Conservation (phyloP, 208 protist species). For the Cochliopodium minus region DNA sequence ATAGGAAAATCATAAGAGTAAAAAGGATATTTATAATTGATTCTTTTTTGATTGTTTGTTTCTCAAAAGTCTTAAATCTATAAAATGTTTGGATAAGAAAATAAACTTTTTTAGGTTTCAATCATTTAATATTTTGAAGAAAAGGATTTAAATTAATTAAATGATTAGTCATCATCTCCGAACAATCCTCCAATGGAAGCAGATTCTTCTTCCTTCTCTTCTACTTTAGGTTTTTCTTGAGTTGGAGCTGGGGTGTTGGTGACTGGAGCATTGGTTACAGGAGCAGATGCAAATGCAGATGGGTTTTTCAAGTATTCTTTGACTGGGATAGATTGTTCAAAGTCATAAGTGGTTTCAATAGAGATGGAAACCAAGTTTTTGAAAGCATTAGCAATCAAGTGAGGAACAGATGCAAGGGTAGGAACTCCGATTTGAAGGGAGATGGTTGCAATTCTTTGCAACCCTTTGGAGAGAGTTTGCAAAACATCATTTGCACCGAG, state of each 20-base stretch:
- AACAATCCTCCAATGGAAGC: neutral
- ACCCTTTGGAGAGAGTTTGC: constrained; percentile 53
- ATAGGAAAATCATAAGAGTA: too few relatives aligned
- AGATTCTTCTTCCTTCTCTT: constrained; percentile 27
- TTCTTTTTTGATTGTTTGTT: too few relatives aligned
- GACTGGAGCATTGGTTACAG: constrained; percentile 36
- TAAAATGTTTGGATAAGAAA: too few relatives aligned
- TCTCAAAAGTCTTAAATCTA: too few relatives aligned
- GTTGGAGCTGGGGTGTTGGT: constrained; percentile 4
- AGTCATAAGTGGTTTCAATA: constrained; percentile 67
- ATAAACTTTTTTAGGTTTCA: too few relatives aligned
- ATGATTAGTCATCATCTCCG: neutral
- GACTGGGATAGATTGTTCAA: constrained; percentile 53
- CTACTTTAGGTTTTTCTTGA: constrained; percentile 25
- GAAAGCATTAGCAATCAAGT: constrained; percentile 82
- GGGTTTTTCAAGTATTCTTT: constrained; percentile 62
- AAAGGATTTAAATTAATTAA: too few relatives aligned
- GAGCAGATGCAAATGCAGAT: constrained; percentile 45
- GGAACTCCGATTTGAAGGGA: constrained; percentile 81
- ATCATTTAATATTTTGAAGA: too few relatives aligned
- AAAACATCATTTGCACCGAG: constrained; percentile 74
- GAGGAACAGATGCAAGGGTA: constrained; percentile 73
- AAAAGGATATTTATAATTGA: too few relatives aligned
- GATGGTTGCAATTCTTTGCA: constrained; percentile 73
- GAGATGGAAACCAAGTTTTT: constrained; percentile 85